Percentiles rank a stretch among this genome's conserved stretches.
Conservation (phyloP, 2,329 filamentous ascomycete species). For the Fusarium clavum region DNA sequence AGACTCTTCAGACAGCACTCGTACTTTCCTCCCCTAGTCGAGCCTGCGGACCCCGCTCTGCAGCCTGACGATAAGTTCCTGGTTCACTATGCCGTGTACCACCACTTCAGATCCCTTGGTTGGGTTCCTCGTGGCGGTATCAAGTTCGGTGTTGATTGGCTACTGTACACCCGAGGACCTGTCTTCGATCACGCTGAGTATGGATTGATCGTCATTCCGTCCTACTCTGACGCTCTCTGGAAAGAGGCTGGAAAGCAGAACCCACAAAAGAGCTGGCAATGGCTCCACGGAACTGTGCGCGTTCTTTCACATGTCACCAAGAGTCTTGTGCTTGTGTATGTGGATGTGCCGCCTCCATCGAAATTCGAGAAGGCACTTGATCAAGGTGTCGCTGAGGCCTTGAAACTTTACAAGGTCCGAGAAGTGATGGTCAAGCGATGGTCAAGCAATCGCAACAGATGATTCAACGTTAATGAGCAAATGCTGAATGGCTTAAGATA, state of each 20-base stretch:
- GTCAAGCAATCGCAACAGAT: conserved; percentile 80
- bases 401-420: conserved; percentile 79
- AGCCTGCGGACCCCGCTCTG: conserved; percentile 56
- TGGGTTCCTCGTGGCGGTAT: conserved; percentile 94
- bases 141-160: conserved; percentile 94
- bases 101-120: conserved; percentile 94
- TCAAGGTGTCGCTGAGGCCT: conserved; percentile 69
- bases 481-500: neutral
- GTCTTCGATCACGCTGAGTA: conserved; percentile 97
- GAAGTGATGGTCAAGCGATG: conserved; percentile 87
- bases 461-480: neutral
- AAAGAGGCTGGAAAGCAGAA: conserved; percentile 63
- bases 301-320: conserved; percentile 92
- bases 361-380: conserved; percentile 57
- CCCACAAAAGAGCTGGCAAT: conserved; percentile 74
- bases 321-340: conserved; percentile 88
- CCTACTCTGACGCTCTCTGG: conserved; percentile 83
- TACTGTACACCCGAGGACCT: conserved; percentile 93
- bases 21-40: conserved; percentile 70
- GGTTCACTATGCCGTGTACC: conserved; percentile 88
- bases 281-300: conserved; percentile 89
- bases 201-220: conserved; percentile 84
- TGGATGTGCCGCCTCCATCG: conserved; percentile 83
- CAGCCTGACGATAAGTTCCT: conserved; percentile 86
- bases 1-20: conserved; percentile 75